A percentile compares a stretch with the other conserved stretches of the same genome.
Conservation (phyloP, 192 early-diverging fungal species). For the Coemansia aciculifera region DNA sequence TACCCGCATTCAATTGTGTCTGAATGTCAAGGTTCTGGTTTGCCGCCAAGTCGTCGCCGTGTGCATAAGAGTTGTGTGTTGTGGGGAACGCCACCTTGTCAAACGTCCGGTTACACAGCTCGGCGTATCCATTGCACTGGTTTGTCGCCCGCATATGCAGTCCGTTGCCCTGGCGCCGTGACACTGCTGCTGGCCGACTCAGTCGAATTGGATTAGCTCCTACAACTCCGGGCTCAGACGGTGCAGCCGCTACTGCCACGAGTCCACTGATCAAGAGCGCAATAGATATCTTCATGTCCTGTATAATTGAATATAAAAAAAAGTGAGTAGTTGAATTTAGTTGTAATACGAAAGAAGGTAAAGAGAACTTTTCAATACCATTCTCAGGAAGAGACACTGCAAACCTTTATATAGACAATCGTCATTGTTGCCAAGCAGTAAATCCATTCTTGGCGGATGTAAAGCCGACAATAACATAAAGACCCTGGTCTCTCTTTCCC, state of each 20-base stretch:
- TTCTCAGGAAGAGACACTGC: neutral
- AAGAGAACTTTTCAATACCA: neutral
- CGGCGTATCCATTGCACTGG: constrained; percentile 67
- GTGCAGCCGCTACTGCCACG: neutral
- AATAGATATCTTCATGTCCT: neutral
- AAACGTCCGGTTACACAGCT: constrained; percentile 66
- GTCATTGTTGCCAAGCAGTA: neutral
- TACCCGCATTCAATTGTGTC: constrained; percentile 70
- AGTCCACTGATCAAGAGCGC: neutral
- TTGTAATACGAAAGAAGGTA: neutral
- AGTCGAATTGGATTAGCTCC: neutral
- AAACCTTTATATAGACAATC: neutral
- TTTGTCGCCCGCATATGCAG: neutral
- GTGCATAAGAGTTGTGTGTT: constrained; percentile 76
- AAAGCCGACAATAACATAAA: neutral
- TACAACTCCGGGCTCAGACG: neutral
- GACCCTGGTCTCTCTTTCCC: neutral
- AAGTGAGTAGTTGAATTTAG: neutral
- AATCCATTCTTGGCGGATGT: neutral
- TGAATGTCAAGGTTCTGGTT: constrained; percentile 67
- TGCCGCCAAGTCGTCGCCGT: constrained; percentile 56
- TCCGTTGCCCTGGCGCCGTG: neutral
- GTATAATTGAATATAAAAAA: neutral
- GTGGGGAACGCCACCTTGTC: constrained; percentile 63
- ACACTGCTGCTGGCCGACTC: neutral